phyloP scores from a whole-genome alignment of 352 stramenopile genomes.

The Aphanomyces euteiches region DNA sequence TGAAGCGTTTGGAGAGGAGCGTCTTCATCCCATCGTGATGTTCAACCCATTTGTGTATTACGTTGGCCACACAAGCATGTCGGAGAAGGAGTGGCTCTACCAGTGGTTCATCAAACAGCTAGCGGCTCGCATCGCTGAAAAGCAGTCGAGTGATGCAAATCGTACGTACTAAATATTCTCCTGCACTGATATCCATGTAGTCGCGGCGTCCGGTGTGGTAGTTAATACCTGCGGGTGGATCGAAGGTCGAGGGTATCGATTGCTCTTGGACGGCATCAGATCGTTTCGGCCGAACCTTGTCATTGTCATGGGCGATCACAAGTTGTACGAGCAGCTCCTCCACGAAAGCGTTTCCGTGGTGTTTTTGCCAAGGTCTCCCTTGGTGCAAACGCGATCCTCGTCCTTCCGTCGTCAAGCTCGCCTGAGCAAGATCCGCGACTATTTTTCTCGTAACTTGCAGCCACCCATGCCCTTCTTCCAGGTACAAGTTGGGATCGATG shows the following conservation, averaged over 20 bases:
- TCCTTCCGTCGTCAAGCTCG: neutral
- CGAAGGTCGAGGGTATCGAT: neutral
- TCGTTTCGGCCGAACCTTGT: neutral
- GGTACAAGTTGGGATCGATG: neutral
- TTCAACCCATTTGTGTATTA: neutral
- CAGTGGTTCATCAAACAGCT: slow-evolving; percentile 2
- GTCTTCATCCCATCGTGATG: neutral
- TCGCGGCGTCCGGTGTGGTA: neutral
- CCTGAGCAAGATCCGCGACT: neutral
- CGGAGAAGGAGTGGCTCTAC: slow-evolving; percentile 11
- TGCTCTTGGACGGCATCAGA: neutral
- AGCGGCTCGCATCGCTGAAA: neutral
- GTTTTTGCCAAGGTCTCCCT: neutral
- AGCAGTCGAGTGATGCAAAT: neutral
- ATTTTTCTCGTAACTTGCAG: neutral
- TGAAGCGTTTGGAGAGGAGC: neutral
- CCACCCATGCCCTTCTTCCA: neutral
- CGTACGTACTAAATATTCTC: neutral
- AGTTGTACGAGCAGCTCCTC: neutral
- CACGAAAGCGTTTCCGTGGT: neutral
- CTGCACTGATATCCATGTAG: neutral
- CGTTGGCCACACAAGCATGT: slow-evolving; percentile 10
- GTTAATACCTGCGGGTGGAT: slow-evolving; percentile 8
- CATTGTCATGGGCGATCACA: neutral
- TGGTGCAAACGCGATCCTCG: neutral